Evolutionary conservation across 441 rosid genomes (phyloP).

Genomic region (Pelargonium citronellum): DNA sequence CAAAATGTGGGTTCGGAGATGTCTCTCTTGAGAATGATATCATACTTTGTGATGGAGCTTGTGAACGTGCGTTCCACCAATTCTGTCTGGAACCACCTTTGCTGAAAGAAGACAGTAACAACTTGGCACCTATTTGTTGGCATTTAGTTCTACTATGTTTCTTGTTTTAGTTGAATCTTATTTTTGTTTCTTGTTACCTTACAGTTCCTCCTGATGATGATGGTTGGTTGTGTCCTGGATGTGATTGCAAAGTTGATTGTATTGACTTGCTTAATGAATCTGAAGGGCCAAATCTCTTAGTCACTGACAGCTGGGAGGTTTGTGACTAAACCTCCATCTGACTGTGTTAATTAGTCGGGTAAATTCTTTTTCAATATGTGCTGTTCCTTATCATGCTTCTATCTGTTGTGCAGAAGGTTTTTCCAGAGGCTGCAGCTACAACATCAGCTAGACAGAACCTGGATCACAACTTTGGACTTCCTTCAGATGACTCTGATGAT

Average conservation of each 20-base stretch:
- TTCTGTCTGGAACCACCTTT: constrained; percentile 79
- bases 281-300: constrained; percentile 54
- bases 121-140: constrained; percentile 25
- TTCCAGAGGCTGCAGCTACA: constrained; percentile 54
- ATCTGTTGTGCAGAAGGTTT: constrained; percentile 57
- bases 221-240: constrained; percentile 94
- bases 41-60: constrained; percentile 78
- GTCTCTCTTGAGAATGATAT: constrained; percentile 72
- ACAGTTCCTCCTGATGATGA: constrained; percentile 94
- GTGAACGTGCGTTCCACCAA: constrained; percentile 94
- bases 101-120: constrained; percentile 78
- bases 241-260: constrained; percentile 85
- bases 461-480: constrained; percentile 52
- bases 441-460: constrained; percentile 40
- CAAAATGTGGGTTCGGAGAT: constrained; percentile 88
- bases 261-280: constrained; percentile 61
- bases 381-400: constrained; percentile 16
- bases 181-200: constrained; percentile 21
- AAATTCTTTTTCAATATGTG: neutral
- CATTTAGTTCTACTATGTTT: constrained; percentile 9
- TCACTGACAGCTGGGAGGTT: constrained; percentile 85
- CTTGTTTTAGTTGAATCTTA: constrained; percentile 7
- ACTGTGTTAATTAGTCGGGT: constrained; percentile 4
- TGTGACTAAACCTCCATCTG: constrained; percentile 13
- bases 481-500: constrained; percentile 87